Evolutionary conservation across 768 basidiomycete genomes (phyloP), one percentile per base, ranked within the genome.

Genomic region (Saitozyma sp.): DNA sequence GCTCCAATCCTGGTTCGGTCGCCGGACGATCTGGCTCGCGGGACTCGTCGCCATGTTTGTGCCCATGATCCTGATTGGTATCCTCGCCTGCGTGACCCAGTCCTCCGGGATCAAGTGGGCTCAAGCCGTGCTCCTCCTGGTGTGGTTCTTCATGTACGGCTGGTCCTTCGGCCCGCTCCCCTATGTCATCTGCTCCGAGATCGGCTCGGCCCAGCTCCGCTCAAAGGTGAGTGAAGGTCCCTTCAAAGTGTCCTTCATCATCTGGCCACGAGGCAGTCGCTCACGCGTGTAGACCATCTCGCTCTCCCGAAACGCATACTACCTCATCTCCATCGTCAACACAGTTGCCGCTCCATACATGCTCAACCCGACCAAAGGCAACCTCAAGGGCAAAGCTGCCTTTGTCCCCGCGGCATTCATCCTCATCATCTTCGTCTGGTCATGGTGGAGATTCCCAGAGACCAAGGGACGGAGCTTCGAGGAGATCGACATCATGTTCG

Each of bases 351-450:
- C 51, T n/a, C 63, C 71, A 8, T 65, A 70, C 61, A 66, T 70
- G 69, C 63, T 72, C 20, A 72, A 69, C 58, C 70, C 70, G 8
- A 72, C 69, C 29, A 69, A 66, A 10, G 59, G 65, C 9, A 69
- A 74, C 45, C 61, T 38, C 13, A 37, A 52, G 20, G 61, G 46
- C 45, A 56, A 56, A 20, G n/a, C 56, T 13, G 56, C 46, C 17
- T 63, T 63, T 58, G 53, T 59, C 57, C 53, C 58, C 50, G 56
- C 62, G 0, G 62, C 58, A 19, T 52, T 45, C 57, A 19, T 17
- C 54, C 41, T 63, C 50, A 1, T 59, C 38, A 51, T 14, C 50
- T 29, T 43, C 57, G 48, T 54, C 17, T 63, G 54, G 50, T 14
- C 46, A 3, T 63, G 1, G 29, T 63, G 53, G 50, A 19, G 62